Conservation (phyloP, 73 alveolate genomes). For the Tetrahymena malaccensis region DNA sequence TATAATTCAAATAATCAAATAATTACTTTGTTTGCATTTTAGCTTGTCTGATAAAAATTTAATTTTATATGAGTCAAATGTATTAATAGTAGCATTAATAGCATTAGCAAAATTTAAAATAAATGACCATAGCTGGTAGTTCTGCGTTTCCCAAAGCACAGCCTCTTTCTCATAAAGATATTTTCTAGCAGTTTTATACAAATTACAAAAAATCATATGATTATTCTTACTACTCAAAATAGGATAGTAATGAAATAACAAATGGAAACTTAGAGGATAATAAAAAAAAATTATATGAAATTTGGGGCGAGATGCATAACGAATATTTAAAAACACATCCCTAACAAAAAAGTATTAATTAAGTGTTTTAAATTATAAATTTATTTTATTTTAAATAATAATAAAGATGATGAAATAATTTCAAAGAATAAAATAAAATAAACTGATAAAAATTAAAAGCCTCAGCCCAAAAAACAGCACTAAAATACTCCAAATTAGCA, state of each 20-base stretch:
- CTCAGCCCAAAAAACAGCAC: not conserved
- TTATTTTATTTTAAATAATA: not conserved
- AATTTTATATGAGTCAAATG: not conserved
- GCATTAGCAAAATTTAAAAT: not conserved
- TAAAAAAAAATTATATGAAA: not conserved
- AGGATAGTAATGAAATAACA: not conserved
- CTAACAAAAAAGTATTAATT: not conserved
- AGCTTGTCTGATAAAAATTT: not conserved
- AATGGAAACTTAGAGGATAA: not conserved
- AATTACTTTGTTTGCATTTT: not conserved
- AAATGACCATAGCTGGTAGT: not conserved
- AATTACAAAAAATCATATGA: not conserved
- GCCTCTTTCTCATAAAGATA: not conserved
- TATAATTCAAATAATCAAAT: not conserved
- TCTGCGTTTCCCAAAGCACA: not conserved
- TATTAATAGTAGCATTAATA: not conserved
- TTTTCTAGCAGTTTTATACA: not conserved
- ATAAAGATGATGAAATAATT: not conserved
- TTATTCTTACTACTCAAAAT: not conserved
- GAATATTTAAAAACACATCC: not conserved
- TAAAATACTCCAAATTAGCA: not conserved
- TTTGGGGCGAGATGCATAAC: not conserved
- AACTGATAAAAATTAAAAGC: not conserved
- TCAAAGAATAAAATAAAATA: not conserved
- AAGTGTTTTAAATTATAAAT: not conserved